Conservation (phyloP, 169 alveolate species). For the Plasmodium vivax region DNA sequence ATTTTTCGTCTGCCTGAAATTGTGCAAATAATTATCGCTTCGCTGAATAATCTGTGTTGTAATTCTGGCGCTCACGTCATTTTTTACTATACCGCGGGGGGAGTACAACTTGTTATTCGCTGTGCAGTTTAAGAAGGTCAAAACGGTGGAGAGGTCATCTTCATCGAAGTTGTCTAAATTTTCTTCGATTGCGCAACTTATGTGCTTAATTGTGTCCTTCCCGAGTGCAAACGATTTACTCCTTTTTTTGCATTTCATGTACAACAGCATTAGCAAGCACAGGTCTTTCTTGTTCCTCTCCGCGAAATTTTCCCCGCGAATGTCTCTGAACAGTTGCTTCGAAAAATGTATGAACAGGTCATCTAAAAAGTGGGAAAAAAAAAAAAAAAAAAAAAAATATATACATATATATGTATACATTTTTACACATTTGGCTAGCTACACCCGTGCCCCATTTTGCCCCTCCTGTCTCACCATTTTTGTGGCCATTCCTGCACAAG, state of each 20-base stretch:
- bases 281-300: conserved; percentile 28
- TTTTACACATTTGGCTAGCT: background rate
- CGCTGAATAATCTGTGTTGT: conserved; percentile 22
- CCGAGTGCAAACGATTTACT: conserved; percentile 35
- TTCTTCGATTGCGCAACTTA: conserved; percentile 34
- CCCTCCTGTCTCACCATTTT: conserved; percentile 21
- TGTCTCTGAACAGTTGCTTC: conserved; percentile 16
- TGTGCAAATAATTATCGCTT: conserved; percentile 43
- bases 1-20: conserved; percentile 57
- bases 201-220: conserved; percentile 13
- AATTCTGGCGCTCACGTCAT: background rate
- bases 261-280: conserved; percentile 42
- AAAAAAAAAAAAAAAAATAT: background rate
- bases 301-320: background rate
- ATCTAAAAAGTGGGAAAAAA: conserved; percentile 4
- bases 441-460: background rate
- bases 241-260: conserved; percentile 32
- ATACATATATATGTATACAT: background rate
- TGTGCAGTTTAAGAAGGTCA: conserved; percentile 43
- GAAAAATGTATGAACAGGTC: conserved; percentile 19
- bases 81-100: background rate
- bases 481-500: conserved; percentile 21
- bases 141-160: conserved; percentile 56
- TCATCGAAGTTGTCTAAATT: conserved; percentile 53
- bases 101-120: conserved; percentile 27